phyloP scores from a whole-genome alignment of 768 basidiomycete species.

The Podaxis sp. region DNA sequence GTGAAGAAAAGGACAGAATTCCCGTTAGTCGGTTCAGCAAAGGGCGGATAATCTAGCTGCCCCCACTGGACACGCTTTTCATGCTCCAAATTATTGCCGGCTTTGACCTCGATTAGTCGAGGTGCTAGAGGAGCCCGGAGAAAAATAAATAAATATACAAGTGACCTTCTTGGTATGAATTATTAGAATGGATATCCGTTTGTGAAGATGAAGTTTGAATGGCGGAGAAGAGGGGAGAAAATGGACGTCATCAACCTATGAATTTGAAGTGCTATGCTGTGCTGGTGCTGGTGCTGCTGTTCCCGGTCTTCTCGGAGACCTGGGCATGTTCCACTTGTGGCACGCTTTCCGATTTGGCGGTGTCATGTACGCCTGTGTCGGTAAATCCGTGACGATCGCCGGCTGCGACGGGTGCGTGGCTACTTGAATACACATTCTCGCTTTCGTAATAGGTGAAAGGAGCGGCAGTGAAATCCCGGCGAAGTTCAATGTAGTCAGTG shows the following conservation, averaged over 20 bases:
- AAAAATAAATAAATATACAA: background rate
- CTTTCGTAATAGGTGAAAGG: slow-evolving; percentile 33
- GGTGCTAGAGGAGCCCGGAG: background rate
- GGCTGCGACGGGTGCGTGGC: slow-evolving; percentile 28
- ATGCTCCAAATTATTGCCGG: background rate
- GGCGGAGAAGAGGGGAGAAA: background rate
- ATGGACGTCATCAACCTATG: background rate
- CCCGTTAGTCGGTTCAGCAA: background rate
- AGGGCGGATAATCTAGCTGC: background rate
- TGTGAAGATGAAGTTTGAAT: background rate
- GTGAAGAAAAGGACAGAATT: background rate
- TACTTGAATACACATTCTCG: slow-evolving; percentile 4
- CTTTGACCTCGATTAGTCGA: background rate
- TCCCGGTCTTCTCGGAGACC: slow-evolving; percentile 1
- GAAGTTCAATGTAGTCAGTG: slow-evolving; percentile 67
- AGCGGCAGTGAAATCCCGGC: slow-evolving; percentile 62
- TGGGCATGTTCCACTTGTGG: background rate
- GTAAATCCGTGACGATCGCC: slow-evolving; percentile 40
- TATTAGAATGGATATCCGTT: background rate
- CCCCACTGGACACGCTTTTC: background rate
- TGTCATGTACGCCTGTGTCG: slow-evolving; percentile 26
- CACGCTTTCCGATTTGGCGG: slow-evolving; percentile 5
- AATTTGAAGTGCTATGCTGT: background rate
- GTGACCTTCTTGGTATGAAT: slow-evolving; percentile 9
- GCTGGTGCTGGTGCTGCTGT: background rate